Evolutionary conservation across 345 rosid species (phyloP), one percentile per base, ranked within the genome.

Genomic region (Jatropha curcas): DNA sequence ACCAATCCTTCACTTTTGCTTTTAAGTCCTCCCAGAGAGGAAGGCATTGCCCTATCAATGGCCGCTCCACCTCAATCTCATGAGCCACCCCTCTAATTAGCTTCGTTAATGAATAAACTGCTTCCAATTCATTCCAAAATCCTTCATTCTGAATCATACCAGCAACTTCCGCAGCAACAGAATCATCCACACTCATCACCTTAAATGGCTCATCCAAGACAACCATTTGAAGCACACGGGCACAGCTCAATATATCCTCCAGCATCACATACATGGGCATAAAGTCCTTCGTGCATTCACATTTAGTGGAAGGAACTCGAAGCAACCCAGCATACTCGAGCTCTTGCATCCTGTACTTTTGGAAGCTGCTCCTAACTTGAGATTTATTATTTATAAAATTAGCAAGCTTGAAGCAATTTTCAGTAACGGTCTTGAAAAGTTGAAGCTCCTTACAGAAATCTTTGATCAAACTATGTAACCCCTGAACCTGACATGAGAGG

Each of bases 21-120:
- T 70, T 84, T 77, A 82, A 63, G 52, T 86, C 86, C 80, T 82
- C 82, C 90, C 90, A 86, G 20, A 86, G 84, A 39, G 90, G 85
- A 35, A 86, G 82, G 71, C 90, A 84, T 61, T 79, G 86, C 74
- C 90, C 90, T 37, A 86, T 76, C 70, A 82, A 34, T 1, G 88
- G 90, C 79, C 82, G 74, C 45, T 86, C 90, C 14, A 51, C 74
- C 70, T 84, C 88, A 69, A 83, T 79, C 58, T 86, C 88, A 60
- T 77, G 84, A 68, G 85, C 82, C 85, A 84, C 75, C 59, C 76
- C 81, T 77, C 65, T 86, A 22, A 86, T 71, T 45, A 86, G 82
- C 81, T 86, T 84, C 80, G 79, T 77, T 35, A 84, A 60, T 1
- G 90, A 80, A 79, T 79, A 79, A 68, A 83, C 85, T n/a, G 88